A percentile compares a stretch with the other conserved stretches of the same genome.
Evolutionary conservation across 345 rosid genomes (phyloP).

Genomic region (Citrus trifoliata): DNA sequence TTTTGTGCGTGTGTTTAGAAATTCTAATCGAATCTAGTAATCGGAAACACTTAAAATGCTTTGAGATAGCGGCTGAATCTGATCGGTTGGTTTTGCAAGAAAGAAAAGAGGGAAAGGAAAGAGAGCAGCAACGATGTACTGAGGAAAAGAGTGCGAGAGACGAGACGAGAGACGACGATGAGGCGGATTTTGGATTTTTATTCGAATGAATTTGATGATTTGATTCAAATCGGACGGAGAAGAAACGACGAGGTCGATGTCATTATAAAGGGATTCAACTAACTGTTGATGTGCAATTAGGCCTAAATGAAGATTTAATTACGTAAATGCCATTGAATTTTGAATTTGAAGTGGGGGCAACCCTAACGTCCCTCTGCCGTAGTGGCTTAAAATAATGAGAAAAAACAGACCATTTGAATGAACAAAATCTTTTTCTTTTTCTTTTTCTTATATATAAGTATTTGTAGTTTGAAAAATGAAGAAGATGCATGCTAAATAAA

Average conservation of each 20-base stretch:
- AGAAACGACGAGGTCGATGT: not conserved
- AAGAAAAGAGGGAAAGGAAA: not conserved
- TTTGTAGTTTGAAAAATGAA: too few relatives aligned
- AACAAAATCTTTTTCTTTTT: not conserved
- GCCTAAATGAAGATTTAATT: constrained; percentile 14
- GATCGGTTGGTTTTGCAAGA: constrained; percentile 8
- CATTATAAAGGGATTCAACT: constrained; percentile 9
- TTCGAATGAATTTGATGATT: constrained; percentile 10
- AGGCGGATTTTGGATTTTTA: constrained; percentile 13
- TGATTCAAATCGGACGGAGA: not conserved
- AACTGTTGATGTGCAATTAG: not conserved
- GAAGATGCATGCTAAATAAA: too few relatives aligned
- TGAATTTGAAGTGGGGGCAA: constrained; percentile 31
- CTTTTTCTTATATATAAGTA: too few relatives aligned
- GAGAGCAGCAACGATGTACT: not conserved
- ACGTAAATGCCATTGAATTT: constrained; percentile 30
- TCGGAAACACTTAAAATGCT: not conserved
- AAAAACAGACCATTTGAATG: not conserved
- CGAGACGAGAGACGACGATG: constrained; percentile 15
- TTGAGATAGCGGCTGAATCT: not conserved
- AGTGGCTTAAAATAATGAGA: constrained; percentile 9
- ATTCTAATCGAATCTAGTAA: constrained; percentile 12
- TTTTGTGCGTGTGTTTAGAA: not conserved
- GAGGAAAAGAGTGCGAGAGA: too few relatives aligned
- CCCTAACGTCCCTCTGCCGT: constrained; percentile 24